Evolutionary conservation across 1,139 yeast genomes (phyloP).

Genomic region (Geotrichum phurueaensis): DNA sequence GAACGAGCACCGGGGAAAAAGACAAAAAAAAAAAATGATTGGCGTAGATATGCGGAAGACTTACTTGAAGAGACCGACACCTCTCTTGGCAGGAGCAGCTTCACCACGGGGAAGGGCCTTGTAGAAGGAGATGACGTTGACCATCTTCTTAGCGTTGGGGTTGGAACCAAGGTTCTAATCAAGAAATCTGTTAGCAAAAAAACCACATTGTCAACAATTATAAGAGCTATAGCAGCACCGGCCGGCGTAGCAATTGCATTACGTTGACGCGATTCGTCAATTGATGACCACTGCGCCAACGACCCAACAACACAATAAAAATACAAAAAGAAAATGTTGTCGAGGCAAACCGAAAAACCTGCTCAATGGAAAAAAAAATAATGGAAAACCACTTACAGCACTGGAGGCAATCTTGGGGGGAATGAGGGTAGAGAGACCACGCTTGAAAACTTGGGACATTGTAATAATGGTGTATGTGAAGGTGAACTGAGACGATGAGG

Average conservation of each 20-base stretch:
- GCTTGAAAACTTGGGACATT: conserved; percentile 85
- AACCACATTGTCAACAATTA: not conserved
- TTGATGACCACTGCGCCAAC: not conserved
- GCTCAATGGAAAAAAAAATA: not conserved
- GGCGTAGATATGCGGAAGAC: conserved; percentile 5
- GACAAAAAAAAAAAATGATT: not conserved
- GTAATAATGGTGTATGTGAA: not conserved
- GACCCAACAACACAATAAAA: not conserved
- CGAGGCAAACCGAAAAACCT: not conserved
- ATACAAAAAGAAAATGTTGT: not conserved
- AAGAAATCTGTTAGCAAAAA: not conserved
- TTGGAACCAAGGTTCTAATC: conserved; percentile 80
- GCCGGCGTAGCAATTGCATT: not conserved
- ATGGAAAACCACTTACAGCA: conserved; percentile 50
- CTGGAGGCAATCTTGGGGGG: conserved; percentile 99
- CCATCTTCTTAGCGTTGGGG: conserved; percentile 96
- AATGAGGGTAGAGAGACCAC: conserved; percentile 90
- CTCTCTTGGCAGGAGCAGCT: conserved; percentile 64
- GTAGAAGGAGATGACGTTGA: conserved; percentile 91
- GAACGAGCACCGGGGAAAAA: conserved; percentile 12
- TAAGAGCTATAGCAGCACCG: not conserved
- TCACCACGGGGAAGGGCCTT: conserved; percentile 90
- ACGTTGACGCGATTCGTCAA: not conserved
- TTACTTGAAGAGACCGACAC: conserved; percentile 61
- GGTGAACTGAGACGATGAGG: not conserved